Evolutionary conservation across 1,139 yeast species (phyloP).

Genomic region (Geotrichum reessii): DNA sequence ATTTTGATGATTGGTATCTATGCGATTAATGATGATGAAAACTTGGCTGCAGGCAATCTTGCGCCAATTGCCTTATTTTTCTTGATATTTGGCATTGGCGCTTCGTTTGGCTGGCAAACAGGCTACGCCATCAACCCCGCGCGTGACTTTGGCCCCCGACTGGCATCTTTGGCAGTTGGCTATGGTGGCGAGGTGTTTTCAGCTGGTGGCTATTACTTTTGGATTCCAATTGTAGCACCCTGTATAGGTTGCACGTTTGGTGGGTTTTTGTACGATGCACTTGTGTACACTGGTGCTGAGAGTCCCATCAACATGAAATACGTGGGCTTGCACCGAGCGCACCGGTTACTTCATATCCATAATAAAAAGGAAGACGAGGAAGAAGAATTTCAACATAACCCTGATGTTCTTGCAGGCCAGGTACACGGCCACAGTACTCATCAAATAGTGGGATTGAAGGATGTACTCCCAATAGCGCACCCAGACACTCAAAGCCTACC

Average conservation of each 20-base stretch:
- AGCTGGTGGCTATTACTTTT: constrained; percentile 42
- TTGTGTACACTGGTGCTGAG: constrained; percentile 46
- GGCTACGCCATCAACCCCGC: constrained; percentile 50
- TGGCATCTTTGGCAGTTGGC: constrained; percentile 44
- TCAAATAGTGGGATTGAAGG: background rate
- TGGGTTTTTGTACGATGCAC: constrained; percentile 43
- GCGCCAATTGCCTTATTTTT: constrained; percentile 44
- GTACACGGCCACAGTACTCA: background rate
- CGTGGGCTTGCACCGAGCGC: background rate
- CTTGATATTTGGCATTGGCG: constrained; percentile 42
- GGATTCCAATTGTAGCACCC: constrained; percentile 49
- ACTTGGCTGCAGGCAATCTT: constrained; percentile 41
- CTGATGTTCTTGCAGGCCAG: background rate
- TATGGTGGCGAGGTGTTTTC: constrained; percentile 41
- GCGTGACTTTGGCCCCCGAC: constrained; percentile 49
- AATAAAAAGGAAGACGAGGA: background rate
- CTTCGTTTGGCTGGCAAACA: constrained; percentile 45
- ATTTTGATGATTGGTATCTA: constrained; percentile 43
- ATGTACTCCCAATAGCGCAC: background rate
- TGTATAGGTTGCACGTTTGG: constrained; percentile 43
- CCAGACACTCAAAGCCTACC: background rate
- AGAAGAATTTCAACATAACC: background rate
- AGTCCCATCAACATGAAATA: constrained; percentile 42
- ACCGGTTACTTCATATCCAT: background rate
- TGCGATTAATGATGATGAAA: constrained; percentile 46